These are phyloP conservation scores for Lactifluus rugatus DNA, from an alignment of 768 basidiomycete genomes.

Conservation along the genomic window DNA sequence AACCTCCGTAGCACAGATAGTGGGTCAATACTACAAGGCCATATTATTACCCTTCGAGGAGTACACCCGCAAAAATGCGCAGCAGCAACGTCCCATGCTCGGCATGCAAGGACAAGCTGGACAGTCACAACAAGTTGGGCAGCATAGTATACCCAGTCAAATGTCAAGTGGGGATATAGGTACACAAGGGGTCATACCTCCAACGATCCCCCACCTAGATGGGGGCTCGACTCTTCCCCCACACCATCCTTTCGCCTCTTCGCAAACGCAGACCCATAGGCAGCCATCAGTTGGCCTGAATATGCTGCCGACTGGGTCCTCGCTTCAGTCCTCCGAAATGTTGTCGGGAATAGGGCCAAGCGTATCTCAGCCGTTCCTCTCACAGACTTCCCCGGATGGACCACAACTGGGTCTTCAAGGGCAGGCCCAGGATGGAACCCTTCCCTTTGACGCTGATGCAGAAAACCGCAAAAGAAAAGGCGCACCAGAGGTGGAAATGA, in stretches of 20 bases:
- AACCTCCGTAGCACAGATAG: conserved; percentile 36
- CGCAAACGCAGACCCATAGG: conserved; percentile 4
- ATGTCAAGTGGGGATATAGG: conserved; percentile 17
- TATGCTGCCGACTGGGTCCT: conserved; percentile 2
- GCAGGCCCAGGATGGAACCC: conserved; percentile 4
- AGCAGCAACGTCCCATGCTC: conserved; percentile 46
- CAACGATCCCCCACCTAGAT: conserved; percentile 10
- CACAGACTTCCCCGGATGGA: conserved; percentile 6
- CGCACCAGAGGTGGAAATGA: conserved; percentile 52
- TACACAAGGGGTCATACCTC: conserved; percentile 11
- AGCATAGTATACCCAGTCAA: conserved; percentile 18
- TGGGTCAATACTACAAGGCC: conserved; percentile 51
- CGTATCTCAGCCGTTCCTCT: conserved; percentile 8
- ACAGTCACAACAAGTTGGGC: conserved; percentile 23
- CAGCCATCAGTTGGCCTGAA: conserved; percentile 9
- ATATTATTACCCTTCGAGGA: conserved; percentile 70
- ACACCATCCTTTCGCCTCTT: conserved; percentile 6
- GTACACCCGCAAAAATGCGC: conserved; percentile 48
- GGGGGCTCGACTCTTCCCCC: conserved; percentile 1
- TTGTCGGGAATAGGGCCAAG: conserved; percentile 10
- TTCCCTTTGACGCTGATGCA: conserved; percentile 45
- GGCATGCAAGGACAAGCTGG: conserved; percentile 32
- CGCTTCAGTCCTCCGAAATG: conserved; percentile 13
- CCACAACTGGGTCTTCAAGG: conserved; percentile 1
- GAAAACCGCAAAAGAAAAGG: conserved; percentile 66